phyloP scores from a whole-genome alignment of 352 stramenopile genomes.

The Globisporangium yorkense region DNA sequence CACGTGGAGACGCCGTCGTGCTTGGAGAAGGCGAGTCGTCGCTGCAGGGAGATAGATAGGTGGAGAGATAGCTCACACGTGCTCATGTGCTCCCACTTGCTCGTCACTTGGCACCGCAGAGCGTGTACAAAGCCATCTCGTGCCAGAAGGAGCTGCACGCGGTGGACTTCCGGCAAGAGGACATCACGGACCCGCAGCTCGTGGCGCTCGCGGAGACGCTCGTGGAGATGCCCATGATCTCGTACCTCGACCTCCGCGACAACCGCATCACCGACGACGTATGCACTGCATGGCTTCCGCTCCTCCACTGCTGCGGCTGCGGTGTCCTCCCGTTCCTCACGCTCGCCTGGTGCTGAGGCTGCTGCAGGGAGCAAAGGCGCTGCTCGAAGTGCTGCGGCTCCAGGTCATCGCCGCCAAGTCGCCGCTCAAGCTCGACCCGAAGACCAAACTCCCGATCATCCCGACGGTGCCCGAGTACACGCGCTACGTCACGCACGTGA shows the following conservation, averaged over 20 bases:
- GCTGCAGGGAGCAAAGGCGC: slow-evolving; percentile 50
- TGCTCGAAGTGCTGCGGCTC: slow-evolving; percentile 70
- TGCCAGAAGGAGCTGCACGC: slow-evolving; percentile 71
- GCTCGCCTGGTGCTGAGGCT: not conserved
- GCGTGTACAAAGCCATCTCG: slow-evolving; percentile 83
- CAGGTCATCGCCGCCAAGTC: slow-evolving; percentile 76
- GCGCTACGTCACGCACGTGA: slow-evolving; percentile 64
- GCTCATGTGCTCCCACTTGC: not conserved
- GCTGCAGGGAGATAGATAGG: not conserved
- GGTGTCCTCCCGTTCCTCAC: not conserved
- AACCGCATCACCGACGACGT: slow-evolving; percentile 81
- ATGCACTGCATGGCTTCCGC: not conserved
- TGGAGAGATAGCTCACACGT: too few relatives aligned
- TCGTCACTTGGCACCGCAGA: slow-evolving; percentile 26
- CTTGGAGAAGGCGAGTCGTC: slow-evolving; percentile 44
- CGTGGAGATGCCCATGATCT: slow-evolving; percentile 72
- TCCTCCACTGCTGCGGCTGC: not conserved
- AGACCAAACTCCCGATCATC: slow-evolving; percentile 44
- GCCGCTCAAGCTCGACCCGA: slow-evolving; percentile 34
- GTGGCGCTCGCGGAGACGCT: slow-evolving; percentile 74
- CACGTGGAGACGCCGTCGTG: slow-evolving; percentile 64
- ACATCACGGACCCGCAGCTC: slow-evolving; percentile 73
- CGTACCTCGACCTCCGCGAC: slow-evolving; percentile 65
- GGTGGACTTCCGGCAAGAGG: slow-evolving; percentile 72
- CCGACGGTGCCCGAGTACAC: slow-evolving; percentile 48